Evolutionary conservation across 805 yeast genomes (phyloP), one percentile per base, ranked within the genome.

Genomic region (Starmera quercuum): DNA sequence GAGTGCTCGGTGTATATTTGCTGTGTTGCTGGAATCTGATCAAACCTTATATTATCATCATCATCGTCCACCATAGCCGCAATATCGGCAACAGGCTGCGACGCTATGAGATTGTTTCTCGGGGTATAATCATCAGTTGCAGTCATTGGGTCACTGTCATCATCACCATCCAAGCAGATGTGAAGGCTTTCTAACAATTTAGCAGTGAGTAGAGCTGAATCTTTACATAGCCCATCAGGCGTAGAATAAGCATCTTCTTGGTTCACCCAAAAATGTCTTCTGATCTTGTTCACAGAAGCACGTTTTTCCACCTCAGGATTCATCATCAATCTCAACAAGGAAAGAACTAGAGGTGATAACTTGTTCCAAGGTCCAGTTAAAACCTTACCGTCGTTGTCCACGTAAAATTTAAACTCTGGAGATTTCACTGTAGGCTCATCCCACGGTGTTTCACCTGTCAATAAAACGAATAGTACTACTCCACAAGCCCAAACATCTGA

Each of bases 401-500:
- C 48, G 45, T 59, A 75, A 3, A 50, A 44, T 12, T 44, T 45
- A 34, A 64, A 75, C 41, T 73, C 76, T 1, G 58, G 56, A 44
- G 79, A 85, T 9, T 64, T 64, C 1, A 39, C 45, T 15, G 66
- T 61, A 0, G 87, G 85, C 45, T 73, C 71, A 39, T 76, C 80
- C 88, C 88, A 80, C 1, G 86, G 83, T 0, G 79, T 73, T 44
- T 72, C 73, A 2, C 87, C 88, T 1, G 78, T 64, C 18, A 78
- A 45, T 15, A 80, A 49, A 2, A 78, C 86, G 53, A 72, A 78
- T 10, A 79, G 38, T 2, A 80, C 72, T 4, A 78, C 62, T 2
- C 84, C 86, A 45, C 80, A 68, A 0, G 85, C 76, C 88, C 87
- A 80, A 13, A 78, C 54, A 53, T 80, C 87, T 1, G 77, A 63